Conservation (phyloP, 805 yeast species). For the Wickerhamiella nectarea region DNA sequence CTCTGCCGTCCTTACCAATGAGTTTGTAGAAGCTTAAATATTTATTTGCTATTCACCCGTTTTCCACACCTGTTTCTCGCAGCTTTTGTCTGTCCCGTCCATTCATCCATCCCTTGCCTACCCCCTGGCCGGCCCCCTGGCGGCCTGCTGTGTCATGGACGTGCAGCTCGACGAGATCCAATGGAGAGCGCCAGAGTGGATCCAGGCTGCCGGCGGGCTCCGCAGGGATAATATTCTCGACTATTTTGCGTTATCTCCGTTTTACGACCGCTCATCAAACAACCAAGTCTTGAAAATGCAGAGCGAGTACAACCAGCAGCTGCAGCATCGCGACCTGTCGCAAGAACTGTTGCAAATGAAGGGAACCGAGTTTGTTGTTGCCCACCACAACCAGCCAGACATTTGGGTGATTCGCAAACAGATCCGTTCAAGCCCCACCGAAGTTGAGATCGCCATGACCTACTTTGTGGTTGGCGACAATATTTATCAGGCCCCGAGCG, state of each 20-base stretch:
- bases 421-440: conserved; percentile 40
- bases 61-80: no score
- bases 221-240: conserved; percentile 84
- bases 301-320: conserved; percentile 57
- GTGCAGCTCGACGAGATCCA: conserved; percentile 66
- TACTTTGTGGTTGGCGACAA: conserved; percentile 86
- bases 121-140: no score
- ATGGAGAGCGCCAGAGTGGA: conserved; percentile 98
- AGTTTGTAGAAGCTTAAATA: not conserved
- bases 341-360: conserved; percentile 59
- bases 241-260: conserved; percentile 87
- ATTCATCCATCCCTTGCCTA: no score
- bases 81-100: no score
- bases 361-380: conserved; percentile 75
- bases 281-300: conserved; percentile 95
- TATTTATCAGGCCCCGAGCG: conserved; percentile 77
- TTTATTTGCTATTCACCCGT: not conserved
- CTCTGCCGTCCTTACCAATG: conserved; percentile 4
- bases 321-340: conserved; percentile 32
- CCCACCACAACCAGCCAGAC: conserved; percentile 71
- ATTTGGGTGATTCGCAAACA: conserved; percentile 87
- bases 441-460: conserved; percentile 47
- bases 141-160: not conserved
- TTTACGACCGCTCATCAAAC: conserved; percentile 84
- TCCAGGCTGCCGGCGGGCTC: conserved; percentile 59